Percentiles rank a stretch among this genome's conserved stretches.
Evolutionary conservation across 2,329 filamentous ascomycete genomes (phyloP).

Genomic region (Paecilomyces niveus): DNA sequence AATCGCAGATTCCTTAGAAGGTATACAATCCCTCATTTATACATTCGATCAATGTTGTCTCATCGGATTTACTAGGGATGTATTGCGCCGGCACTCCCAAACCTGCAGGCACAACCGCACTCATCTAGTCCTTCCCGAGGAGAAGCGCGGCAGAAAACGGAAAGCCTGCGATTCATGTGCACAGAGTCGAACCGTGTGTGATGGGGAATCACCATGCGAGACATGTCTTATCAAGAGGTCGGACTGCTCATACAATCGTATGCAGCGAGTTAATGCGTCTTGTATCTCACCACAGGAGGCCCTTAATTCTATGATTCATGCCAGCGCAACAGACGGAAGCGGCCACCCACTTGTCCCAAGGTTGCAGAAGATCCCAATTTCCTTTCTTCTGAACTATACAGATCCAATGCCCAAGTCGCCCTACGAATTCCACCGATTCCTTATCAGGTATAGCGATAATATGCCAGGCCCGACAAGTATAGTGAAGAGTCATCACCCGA

Average conservation of each 20-base stretch:
- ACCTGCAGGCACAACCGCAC: background rate
- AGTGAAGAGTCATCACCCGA: background rate
- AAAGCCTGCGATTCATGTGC: background rate
- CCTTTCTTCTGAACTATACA: background rate
- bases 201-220: background rate
- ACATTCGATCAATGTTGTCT: background rate
- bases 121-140: background rate
- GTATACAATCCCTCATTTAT: background rate
- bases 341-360: background rate
- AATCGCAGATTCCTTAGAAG: background rate
- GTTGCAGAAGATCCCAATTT: background rate
- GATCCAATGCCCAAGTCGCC: background rate
- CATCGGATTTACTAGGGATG: background rate
- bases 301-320: too few relatives aligned
- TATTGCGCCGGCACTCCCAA: background rate
- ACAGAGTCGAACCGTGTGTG: background rate
- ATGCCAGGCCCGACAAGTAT: background rate
- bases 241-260: background rate
- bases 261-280: background rate
- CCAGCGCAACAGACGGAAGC: too few relatives aligned
- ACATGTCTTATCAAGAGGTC: background rate
- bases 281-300: background rate
- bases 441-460: background rate
- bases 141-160: conserved; percentile 1
- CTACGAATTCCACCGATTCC: background rate